A percentile compares a stretch with the other conserved stretches of the same genome.
These are phyloP conservation scores for Platanthera guangdongensis DNA, from an alignment of 106 monocot genomes.

Conservation along the genomic window DNA sequence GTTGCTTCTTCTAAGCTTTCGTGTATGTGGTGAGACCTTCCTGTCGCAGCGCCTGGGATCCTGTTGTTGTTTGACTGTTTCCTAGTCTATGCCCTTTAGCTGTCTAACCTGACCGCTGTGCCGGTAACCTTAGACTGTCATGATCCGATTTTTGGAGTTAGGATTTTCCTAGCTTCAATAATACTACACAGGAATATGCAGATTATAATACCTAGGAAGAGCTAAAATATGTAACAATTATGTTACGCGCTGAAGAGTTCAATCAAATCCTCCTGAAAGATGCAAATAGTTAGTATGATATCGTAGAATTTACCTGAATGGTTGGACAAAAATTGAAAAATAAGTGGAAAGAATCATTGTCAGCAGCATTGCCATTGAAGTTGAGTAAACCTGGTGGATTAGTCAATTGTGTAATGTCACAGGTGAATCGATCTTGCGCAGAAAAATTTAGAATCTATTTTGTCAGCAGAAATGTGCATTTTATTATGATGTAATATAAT, in stretches of 20 bases:
- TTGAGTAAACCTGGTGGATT: conserved; percentile 63
- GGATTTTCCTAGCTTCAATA: no score
- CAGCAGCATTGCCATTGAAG: conserved; percentile 86
- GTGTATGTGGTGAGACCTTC: no score
- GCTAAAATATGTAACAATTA: conserved; percentile 32
- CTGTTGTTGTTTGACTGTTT: no score
- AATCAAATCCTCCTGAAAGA: not conserved
- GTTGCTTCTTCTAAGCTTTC: no score
- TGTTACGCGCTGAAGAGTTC: not conserved
- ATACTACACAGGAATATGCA: conserved; percentile 33
- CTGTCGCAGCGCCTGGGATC: no score
- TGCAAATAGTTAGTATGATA: not conserved
- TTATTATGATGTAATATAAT: not conserved
- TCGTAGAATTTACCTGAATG: conserved; percentile 44
- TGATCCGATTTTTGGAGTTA: no score
- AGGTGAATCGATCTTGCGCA: not conserved
- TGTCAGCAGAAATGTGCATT: not conserved
- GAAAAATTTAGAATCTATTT: not conserved
- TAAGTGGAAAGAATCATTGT: conserved; percentile 71
- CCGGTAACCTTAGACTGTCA: no score
- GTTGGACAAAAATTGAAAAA: conserved; percentile 63
- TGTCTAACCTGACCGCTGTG: no score
- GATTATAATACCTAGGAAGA: conserved; percentile 86
- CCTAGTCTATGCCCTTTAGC: no score
- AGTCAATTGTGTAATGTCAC: not conserved